phyloP scores from a whole-genome alignment of 1,139 yeast genomes.

The Suhomyces bokatorum region DNA sequence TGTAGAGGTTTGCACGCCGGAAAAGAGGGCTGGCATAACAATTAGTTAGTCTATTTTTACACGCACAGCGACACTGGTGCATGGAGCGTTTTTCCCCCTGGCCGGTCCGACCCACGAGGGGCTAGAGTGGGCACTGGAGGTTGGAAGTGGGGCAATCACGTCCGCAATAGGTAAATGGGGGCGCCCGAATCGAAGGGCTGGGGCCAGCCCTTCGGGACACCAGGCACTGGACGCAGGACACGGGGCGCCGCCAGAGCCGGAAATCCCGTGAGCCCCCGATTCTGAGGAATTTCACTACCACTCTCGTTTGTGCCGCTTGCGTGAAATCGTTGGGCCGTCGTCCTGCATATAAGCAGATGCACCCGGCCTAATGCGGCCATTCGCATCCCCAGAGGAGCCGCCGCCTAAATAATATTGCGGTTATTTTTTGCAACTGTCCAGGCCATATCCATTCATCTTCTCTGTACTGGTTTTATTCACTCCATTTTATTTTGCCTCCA shows the following conservation, averaged over 20 bases:
- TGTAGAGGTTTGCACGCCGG: not conserved
- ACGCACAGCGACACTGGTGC: not conserved
- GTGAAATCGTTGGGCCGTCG: not conserved
- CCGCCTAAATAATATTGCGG: not conserved
- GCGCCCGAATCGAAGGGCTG: not conserved
- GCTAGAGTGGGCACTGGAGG: no score
- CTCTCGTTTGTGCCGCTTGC: not conserved
- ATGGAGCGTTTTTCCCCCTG: not conserved
- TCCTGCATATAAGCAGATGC: not conserved
- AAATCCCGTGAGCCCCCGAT: not conserved
- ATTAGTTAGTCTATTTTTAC: not conserved
- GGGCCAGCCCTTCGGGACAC: not conserved
- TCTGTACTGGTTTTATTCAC: not conserved
- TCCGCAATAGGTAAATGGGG: not conserved
- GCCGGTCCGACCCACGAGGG: no score
- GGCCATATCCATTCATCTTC: not conserved
- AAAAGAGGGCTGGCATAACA: not conserved
- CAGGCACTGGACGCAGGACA: not conserved
- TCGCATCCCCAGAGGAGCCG: not conserved
- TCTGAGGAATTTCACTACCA: not conserved
- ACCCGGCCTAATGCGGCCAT: not conserved
- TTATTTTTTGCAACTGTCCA: conserved; percentile 1
- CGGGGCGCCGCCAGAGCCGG: not conserved
- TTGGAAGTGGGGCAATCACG: no score
- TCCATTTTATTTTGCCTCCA: not conserved